Base-by-base conservation (phyloP, 2,329 filamentous ascomycete genomes). In the Mycogone perniciosa region DNA sequence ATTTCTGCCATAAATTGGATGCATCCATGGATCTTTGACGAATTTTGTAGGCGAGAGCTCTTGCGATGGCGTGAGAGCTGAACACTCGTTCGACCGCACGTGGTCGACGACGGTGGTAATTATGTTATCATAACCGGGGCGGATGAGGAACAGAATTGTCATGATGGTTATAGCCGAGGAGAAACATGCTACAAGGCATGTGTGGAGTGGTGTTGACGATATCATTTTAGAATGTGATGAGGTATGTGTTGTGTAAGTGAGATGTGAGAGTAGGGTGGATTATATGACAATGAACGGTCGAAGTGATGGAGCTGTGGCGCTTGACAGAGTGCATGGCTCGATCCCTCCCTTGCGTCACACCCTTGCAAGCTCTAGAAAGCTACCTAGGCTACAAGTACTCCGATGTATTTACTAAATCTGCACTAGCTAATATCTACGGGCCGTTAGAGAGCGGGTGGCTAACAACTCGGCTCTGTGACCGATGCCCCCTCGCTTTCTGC, bases 21-120 rank as follows among this genome's bases (percentile, higher is more conserved):
- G 30, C 44, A 34, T 30, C 44, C 44, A 46, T 10, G 44, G 44
- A 27, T 34, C 13, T 34, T 46, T 46, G 44, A 46, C 44, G 34
- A 46, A 46, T 31, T 27, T 35, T 8, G 44, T 46, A 10, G 44
- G 44, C n/a, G 33, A 26, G 30, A 46, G 44, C 30, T 46, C 44
- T 31, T 46, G 44, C 44, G 30, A 46, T 7, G 44, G 44, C 44
- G 44, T 46, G 33, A 37, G 13, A 5, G 31, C 33, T 11, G 30
- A 31, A 26, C 33, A 34, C 31, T 27, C 30, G 13, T 45, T 30
- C 27, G 42, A 31, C 44, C 33, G 44, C 34, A 46, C 31, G 10
- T 7, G 44, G n/a, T 46, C 44, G 13, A 46, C 31, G 30, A 46
- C 44, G 20, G 31, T 26, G n/a, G 44, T 35, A 11, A 37, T 31